These are phyloP conservation scores for Apiotrichum mycotoxinovorans DNA, from an alignment of 1,284 basidiomycete genomes.

Conservation along the genomic window DNA sequence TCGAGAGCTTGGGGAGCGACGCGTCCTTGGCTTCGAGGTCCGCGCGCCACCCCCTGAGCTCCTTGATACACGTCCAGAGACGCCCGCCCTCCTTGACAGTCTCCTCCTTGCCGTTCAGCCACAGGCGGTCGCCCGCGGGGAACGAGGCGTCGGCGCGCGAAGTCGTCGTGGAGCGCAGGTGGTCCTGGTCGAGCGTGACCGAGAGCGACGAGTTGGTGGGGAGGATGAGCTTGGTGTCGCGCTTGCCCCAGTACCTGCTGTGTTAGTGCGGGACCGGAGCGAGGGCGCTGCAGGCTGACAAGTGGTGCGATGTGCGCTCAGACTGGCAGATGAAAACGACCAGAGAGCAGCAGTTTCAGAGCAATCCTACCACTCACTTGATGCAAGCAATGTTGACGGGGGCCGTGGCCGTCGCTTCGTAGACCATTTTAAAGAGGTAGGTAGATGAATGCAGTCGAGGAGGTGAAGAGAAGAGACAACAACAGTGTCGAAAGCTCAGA, in stretches of 20 bases:
- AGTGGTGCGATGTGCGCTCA: no score
- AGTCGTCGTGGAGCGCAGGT: slow-evolving; percentile 89
- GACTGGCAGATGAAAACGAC: no score
- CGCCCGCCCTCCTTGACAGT: slow-evolving; percentile 77
- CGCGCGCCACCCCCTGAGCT: slow-evolving; percentile 75
- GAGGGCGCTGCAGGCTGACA: neutral
- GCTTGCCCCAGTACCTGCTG: slow-evolving; percentile 93
- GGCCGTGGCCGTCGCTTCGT: slow-evolving; percentile 84
- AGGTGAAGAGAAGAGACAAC: neutral
- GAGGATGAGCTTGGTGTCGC: slow-evolving; percentile 89
- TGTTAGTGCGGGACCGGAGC: slow-evolving; percentile 14
- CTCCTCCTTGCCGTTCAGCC: slow-evolving; percentile 92
- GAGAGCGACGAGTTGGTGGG: slow-evolving; percentile 98
- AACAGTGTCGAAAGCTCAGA: neutral
- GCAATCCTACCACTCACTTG: slow-evolving; percentile 65
- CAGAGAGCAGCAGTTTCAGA: slow-evolving; percentile 12
- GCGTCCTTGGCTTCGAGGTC: slow-evolving; percentile 68
- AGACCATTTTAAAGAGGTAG: slow-evolving; percentile 51
- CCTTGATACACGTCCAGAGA: slow-evolving; percentile 78
- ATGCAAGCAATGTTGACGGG: slow-evolving; percentile 96
- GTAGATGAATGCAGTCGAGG: no score
- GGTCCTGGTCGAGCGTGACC: slow-evolving; percentile 94
- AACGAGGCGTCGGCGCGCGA: slow-evolving; percentile 79
- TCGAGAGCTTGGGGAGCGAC: slow-evolving; percentile 62
- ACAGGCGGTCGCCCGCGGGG: slow-evolving; percentile 67